A percentile compares a stretch with the other conserved stretches of the same genome.
These are phyloP conservation scores for Leccinum broughii DNA, from an alignment of 768 basidiomycete species.

Conservation along the genomic window DNA sequence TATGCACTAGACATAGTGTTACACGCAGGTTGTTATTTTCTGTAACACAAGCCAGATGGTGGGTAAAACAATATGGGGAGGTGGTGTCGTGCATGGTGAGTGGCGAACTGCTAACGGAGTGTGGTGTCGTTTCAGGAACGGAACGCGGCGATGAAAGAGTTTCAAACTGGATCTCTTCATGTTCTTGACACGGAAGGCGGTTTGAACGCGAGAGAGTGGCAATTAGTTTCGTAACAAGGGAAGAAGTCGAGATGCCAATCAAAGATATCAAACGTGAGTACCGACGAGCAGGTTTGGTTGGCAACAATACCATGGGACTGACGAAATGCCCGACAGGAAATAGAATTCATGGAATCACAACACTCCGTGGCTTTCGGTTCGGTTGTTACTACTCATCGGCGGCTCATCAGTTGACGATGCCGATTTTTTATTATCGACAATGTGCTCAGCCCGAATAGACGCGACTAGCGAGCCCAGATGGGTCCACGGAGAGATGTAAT, in stretches of 20 bases:
- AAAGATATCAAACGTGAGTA: slow-evolving; percentile 91
- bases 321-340: neutral
- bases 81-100: slow-evolving; percentile 2
- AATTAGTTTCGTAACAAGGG: slow-evolving; percentile 95
- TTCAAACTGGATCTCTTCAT: slow-evolving; percentile 96
- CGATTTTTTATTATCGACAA: slow-evolving; percentile 1
- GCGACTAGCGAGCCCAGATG: slow-evolving; percentile 18
- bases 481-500: too few species aligned
- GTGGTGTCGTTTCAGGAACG: slow-evolving; percentile 63
- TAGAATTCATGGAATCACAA: slow-evolving; percentile 71
- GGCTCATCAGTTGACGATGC: slow-evolving; percentile 9
- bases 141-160: slow-evolving; percentile 98
- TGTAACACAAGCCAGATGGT: slow-evolving; percentile 99
- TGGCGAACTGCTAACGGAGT: slow-evolving; percentile 17
- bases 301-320: neutral
- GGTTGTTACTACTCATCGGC: slow-evolving; percentile 7
- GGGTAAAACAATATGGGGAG: slow-evolving; percentile 27
- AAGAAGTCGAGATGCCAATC: slow-evolving; percentile 82
- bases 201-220: slow-evolving; percentile 97
- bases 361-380: slow-evolving; percentile 55
- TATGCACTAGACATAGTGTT: slow-evolving; percentile 97
- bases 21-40: slow-evolving; percentile 99
- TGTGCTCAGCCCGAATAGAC: slow-evolving; percentile 66
- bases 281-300: neutral
- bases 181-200: slow-evolving; percentile 96